Evolutionary conservation across 2,329 filamentous ascomycete genomes (phyloP), one percentile per base, ranked within the genome.

Genomic region (Stenocarpella maydis): DNA sequence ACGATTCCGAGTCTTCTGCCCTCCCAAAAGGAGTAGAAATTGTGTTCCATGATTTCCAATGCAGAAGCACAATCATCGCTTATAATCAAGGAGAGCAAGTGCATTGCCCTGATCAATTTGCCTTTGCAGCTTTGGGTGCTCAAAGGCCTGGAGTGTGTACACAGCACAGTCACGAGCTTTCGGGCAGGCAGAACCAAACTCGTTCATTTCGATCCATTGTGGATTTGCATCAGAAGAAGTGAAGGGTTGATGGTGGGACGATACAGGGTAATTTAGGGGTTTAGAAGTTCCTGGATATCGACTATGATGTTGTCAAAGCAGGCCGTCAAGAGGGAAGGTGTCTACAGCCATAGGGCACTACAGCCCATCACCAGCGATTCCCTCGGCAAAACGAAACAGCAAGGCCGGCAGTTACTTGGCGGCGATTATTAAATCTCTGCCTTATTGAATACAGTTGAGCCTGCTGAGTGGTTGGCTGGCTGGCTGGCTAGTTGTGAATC

Each of bases 361-460:
- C 9, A 14, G 26, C 12, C 12, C 31, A 8, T 21, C n/a, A 61
- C 41, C 58, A 47, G 31, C 26, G 17, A 24, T 3, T 17, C 3
- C 12, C 4, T 7, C 24, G 19, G n/a, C 28, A 63, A 63, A 63
- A 24, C 6, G 19, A 7, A 5, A 14, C 4, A 21, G n/a, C 2
- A 37, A 63, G 28, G 10, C 2, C 7, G 12, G 2, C 39, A 47
- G 19, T 47, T 8, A 24, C 26, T 24, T 26, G 15, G 1, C 3
- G 15, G 1, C 3, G 9, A 21, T 12, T 34, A 3, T 1, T 1
- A 7, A 21, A 21, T 8, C 2, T 37, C 12, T 5, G n/a, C n/a
- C 17, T 21, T 9, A 37, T n/a, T 49, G 43, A 49, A 49, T 21
- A 19, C 14, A 21, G 19, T 37, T 21, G 39, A 19, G 12, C 26